Conservation (phyloP, 371 early-diverging fungal genomes). For the Zychaea mexicana region DNA sequence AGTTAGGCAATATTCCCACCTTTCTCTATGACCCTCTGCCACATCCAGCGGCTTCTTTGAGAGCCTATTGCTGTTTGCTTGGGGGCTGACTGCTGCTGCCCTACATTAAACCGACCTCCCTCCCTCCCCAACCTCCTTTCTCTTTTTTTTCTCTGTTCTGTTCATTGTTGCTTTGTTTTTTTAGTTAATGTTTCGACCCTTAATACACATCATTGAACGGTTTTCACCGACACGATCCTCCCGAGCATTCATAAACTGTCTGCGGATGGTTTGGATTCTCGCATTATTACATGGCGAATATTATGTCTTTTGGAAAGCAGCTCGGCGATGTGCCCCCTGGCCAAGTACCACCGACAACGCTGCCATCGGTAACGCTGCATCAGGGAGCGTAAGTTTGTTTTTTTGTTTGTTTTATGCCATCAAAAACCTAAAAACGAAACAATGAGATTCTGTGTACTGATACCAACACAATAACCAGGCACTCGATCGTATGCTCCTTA, state of each 20-base stretch:
- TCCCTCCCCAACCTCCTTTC: background rate
- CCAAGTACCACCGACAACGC: conserved; percentile 1
- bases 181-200: background rate
- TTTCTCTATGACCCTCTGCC: no score
- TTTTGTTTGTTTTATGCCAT: no score
- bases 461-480: background rate
- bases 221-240: conserved; percentile 7
- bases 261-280: conserved; percentile 20
- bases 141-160: background rate
- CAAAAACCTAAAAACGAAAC: background rate
- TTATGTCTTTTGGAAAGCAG: conserved; percentile 23
- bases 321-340: conserved; percentile 22
- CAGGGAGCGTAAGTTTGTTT: background rate
- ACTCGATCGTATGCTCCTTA: conserved; percentile 38
- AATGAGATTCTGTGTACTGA: conserved; percentile 4
- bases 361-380: background rate
- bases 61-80: no score
- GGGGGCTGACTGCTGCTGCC: no score
- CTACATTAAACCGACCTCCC: background rate
- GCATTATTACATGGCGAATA: conserved; percentile 24
- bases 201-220: conserved; percentile 3
- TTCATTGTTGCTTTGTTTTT: background rate
- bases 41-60: no score
- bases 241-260: conserved; percentile 7
- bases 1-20: no score